A percentile compares a stretch with the other conserved stretches of the same genome.
Conservation (phyloP, 83 land plant genomes). For the Picea mariana region DNA sequence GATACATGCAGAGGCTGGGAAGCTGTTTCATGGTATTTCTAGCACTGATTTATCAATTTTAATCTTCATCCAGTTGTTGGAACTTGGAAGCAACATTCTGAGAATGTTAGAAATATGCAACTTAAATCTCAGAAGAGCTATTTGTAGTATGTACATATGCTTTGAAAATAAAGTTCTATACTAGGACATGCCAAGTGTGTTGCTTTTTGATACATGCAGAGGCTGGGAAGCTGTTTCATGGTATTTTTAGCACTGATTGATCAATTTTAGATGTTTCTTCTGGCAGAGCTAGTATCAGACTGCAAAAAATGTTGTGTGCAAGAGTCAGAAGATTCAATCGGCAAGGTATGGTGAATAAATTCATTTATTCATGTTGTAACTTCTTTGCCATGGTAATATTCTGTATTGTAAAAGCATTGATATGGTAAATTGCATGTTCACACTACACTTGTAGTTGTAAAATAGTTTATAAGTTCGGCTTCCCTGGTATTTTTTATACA, state of each 20-base stretch:
- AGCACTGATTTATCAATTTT: neutral
- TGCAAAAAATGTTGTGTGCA: conserved; percentile 72
- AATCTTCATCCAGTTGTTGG: neutral
- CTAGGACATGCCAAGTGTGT: neutral
- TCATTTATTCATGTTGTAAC: neutral
- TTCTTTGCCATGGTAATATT: neutral
- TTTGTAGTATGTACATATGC: neutral
- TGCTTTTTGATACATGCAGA: neutral
- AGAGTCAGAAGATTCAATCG: conserved; percentile 71
- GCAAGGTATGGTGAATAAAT: conserved; percentile 45
- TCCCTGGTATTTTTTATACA: no score
- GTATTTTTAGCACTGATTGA: neutral
- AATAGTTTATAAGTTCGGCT: no score
- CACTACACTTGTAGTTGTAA: neutral
- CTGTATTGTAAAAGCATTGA: neutral
- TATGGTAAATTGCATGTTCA: neutral
- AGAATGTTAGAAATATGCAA: neutral
- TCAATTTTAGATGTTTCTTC: neutral
- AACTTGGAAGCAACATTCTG: neutral
- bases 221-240: neutral
- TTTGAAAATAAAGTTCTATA: neutral
- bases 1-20: neutral
- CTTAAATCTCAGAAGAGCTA: neutral
- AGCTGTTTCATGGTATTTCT: neutral
- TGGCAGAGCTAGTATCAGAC: conserved; percentile 51